These are phyloP conservation scores for Ceratobasidium sp. DNA, from an alignment of 1,284 basidiomycete genomes.

Conservation along the genomic window DNA sequence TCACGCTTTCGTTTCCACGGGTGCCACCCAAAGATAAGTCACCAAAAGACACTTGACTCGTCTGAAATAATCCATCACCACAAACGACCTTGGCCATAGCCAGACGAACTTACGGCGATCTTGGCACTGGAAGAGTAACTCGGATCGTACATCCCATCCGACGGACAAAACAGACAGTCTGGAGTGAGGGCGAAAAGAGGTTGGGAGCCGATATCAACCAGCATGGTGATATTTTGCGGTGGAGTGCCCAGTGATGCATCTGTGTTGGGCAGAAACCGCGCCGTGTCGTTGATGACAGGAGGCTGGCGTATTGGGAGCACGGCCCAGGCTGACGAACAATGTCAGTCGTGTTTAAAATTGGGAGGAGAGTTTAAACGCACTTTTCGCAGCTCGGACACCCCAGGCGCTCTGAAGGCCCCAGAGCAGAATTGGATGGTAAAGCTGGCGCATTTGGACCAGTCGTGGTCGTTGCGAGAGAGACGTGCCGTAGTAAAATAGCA, in stretches of 20 bases:
- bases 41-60: conserved; percentile 10
- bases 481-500: background rate
- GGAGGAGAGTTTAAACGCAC: background rate
- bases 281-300: background rate
- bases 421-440: background rate
- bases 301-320: conserved; percentile 21
- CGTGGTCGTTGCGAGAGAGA: background rate
- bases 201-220: conserved; percentile 1
- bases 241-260: conserved; percentile 31
- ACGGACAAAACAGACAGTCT: conserved; percentile 37
- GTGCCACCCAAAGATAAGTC: conserved; percentile 10
- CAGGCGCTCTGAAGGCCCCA: background rate
- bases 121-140: conserved; percentile 12
- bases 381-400: background rate
- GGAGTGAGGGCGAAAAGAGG: conserved; percentile 31
- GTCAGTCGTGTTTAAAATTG: background rate
- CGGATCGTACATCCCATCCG: conserved; percentile 32
- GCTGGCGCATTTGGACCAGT: background rate
- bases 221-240: conserved; percentile 36
- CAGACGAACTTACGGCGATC: background rate
- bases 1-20: conserved; percentile 36
- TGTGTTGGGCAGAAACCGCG: background rate
- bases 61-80: background rate
- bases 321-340: conserved; percentile 22
- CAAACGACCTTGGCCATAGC: background rate